A percentile compares a stretch with the other conserved stretches of the same genome.
Evolutionary conservation across 2,329 filamentous ascomycete species (phyloP).

Genomic region (Aspergillus transmontanensis): DNA sequence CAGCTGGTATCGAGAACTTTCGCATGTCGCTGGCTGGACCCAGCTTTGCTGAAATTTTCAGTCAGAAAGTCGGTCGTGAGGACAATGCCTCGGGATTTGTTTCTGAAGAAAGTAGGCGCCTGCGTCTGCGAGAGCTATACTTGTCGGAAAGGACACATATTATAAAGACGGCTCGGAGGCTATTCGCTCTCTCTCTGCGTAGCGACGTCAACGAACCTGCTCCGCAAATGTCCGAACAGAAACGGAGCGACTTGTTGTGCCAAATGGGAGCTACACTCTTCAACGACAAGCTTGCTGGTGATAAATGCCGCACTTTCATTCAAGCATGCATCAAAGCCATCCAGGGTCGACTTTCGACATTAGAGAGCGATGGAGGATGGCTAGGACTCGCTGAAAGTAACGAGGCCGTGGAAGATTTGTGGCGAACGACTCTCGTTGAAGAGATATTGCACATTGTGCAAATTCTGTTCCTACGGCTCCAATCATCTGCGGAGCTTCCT

Average conservation of each 20-base stretch:
- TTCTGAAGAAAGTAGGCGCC: slow-evolving; percentile 62
- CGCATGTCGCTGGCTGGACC: slow-evolving; percentile 56
- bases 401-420: slow-evolving; percentile 62
- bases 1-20: slow-evolving; percentile 66
- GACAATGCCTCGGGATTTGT: slow-evolving; percentile 55
- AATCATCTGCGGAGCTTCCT: slow-evolving; percentile 60
- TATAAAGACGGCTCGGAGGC: slow-evolving; percentile 62
- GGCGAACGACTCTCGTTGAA: slow-evolving; percentile 64
- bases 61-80: slow-evolving; percentile 28
- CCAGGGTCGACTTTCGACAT: slow-evolving; percentile 33
- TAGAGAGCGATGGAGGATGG: slow-evolving; percentile 48
- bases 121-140: slow-evolving; percentile 71
- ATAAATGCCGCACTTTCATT: slow-evolving; percentile 29
- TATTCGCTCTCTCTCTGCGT: slow-evolving; percentile 37
- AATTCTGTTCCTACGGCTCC: slow-evolving; percentile 70
- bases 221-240: slow-evolving; percentile 11
- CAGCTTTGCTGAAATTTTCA: slow-evolving; percentile 38
- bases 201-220: slow-evolving; percentile 20
- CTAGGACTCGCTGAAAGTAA: slow-evolving; percentile 51
- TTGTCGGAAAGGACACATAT: slow-evolving; percentile 71
- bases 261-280: slow-evolving; percentile 36
- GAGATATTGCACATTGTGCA: slow-evolving; percentile 76
- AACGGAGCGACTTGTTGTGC: slow-evolving; percentile 24
- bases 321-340: slow-evolving; percentile 39
- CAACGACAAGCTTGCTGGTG: slow-evolving; percentile 28